These are phyloP conservation scores for Oxyria digyna DNA, from an alignment of 148 eudicot species.

Conservation along the genomic window DNA sequence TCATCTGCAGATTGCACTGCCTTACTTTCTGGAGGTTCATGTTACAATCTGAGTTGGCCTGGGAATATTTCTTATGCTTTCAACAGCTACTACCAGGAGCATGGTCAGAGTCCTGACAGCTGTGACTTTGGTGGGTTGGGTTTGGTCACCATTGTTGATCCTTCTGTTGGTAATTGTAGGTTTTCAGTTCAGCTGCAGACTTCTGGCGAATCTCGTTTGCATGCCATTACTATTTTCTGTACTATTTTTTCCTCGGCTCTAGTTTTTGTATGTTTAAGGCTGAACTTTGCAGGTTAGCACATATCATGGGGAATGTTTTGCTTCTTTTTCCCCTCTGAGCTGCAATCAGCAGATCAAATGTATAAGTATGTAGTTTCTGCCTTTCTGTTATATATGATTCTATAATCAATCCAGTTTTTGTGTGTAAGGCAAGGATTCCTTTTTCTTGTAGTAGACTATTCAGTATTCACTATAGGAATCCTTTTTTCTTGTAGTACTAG, in stretches of 20 bases:
- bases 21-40: constrained; percentile 61
- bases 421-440: too few relatives aligned
- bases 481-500: too few relatives aligned
- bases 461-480: too few relatives aligned
- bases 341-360: background rate
- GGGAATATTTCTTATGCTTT: constrained; percentile 79
- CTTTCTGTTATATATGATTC: background rate
- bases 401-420: too few relatives aligned
- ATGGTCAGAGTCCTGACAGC: constrained; percentile 59
- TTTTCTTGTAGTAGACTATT: too few relatives aligned
- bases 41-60: constrained; percentile 70
- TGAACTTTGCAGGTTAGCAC: background rate
- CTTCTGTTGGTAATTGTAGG: constrained; percentile 59
- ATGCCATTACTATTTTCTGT: constrained; percentile 10
- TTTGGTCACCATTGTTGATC: constrained; percentile 79
- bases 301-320: background rate
- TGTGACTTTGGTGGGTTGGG: constrained; percentile 83
- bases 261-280: constrained; percentile 16
- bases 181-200: constrained; percentile 46
- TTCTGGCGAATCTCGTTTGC: constrained; percentile 23
- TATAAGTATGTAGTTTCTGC: background rate
- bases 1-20: constrained; percentile 60
- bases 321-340: background rate
- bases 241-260: constrained; percentile 19
- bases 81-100: constrained; percentile 78